Base-by-base conservation (phyloP, 129 eudicot genomes). In the Glebionis coronaria region DNA sequence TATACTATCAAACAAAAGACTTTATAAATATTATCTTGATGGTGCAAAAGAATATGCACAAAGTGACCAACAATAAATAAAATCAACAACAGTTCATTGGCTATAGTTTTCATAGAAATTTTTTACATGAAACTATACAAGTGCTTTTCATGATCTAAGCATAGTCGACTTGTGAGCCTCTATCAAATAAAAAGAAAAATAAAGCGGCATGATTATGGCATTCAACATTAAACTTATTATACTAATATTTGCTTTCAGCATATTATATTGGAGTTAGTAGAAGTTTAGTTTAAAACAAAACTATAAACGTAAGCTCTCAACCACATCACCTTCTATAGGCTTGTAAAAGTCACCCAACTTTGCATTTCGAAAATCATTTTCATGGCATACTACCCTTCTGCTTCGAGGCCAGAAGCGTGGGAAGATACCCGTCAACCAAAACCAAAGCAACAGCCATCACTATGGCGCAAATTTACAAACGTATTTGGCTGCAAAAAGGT, bases 401-500 rank as follows among this genome's bases (percentile, higher is more conserved):
- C 73, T 42, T 59, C 79, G 8, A 19, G 38, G 42, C 75, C 75
- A 16, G 65, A 52, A 68, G 53, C 63, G 12, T 59, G 69, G 74
- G 65, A 61, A 4, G 38, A 68, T 5, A 23, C 4, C 25, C 46
- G 12, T 10, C 21, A 54, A 53, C 55, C 15, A 20, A 76, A 61
- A 25, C 49, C 70, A 10, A 76, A 76, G 56, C 68, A 44, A 57
- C 47, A 69, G 42, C 61, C 70, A 64, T 61, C 63, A 19, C 19
- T 76, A 61, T 76, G 80, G 80, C 64, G 69, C 27, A 76, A 76
- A 69, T 7, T 76, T 61, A 61, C 74, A 76, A 51, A 52, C 56
- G 57, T 76, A 12, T 76, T 76, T 68, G 65, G 75, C 61, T 76
- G 80, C 70, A 76, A 61, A 51, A 76, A 76, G 70, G 55, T 44